These are phyloP conservation scores for Cryomyces antarcticus DNA, from an alignment of 495 filamentous ascomycete species.

Conservation along the genomic window DNA sequence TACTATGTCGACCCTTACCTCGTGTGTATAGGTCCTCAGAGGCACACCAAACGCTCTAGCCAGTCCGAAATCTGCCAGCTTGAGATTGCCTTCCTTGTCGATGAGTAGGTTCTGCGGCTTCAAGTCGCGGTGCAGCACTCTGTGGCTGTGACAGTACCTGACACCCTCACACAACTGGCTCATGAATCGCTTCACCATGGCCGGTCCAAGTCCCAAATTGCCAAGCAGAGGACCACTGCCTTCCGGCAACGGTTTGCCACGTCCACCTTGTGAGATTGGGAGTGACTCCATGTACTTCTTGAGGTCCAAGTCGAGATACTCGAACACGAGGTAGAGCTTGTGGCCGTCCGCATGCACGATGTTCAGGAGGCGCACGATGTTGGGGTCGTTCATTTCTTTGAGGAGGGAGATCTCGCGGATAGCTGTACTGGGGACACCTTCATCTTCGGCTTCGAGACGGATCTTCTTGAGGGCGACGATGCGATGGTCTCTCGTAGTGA, in stretches of 20 bases:
- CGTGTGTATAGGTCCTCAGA: slow-evolving; percentile 90
- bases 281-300: slow-evolving; percentile 99
- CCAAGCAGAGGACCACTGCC: slow-evolving; percentile 44
- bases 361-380: slow-evolving; percentile 92
- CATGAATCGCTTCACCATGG: slow-evolving; percentile 97
- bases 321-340: slow-evolving; percentile 97
- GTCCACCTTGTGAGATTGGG: slow-evolving; percentile 71
- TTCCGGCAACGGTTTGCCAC: slow-evolving; percentile 73
- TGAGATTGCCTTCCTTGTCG: slow-evolving; percentile 83
- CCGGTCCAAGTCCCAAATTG: slow-evolving; percentile 60
- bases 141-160: slow-evolving; percentile 88
- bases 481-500: slow-evolving; percentile 66
- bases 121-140: slow-evolving; percentile 84
- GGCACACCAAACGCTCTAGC: slow-evolving; percentile 93
- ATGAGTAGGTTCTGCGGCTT: slow-evolving; percentile 98
- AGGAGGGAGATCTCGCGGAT: slow-evolving; percentile 97
- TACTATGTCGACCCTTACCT: slow-evolving; percentile 27
- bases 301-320: slow-evolving; percentile 96
- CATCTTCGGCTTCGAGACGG: slow-evolving; percentile 84
- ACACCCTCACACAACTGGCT: slow-evolving; percentile 79
- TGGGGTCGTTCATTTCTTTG: slow-evolving; percentile 97
- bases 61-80: slow-evolving; percentile 93
- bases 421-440: slow-evolving; percentile 93
- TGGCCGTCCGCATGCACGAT: slow-evolving; percentile 95
- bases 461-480: slow-evolving; percentile 97